A percentile compares a stretch with the other conserved stretches of the same genome.
Evolutionary conservation across 2,329 filamentous ascomycete species (phyloP).

Genomic region (Whalleya microplaca): DNA sequence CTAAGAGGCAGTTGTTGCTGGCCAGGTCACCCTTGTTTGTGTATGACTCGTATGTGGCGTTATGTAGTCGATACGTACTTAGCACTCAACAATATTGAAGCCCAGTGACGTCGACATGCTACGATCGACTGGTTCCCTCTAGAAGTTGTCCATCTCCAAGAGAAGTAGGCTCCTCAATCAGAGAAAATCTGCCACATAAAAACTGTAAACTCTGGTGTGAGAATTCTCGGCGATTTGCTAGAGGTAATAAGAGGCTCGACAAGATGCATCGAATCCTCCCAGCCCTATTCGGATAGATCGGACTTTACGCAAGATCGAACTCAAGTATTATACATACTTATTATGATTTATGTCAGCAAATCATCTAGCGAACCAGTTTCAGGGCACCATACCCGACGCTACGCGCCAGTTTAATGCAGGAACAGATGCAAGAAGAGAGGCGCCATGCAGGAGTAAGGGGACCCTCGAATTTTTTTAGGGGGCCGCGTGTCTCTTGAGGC

Average conservation of each 20-base stretch:
- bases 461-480: slow-evolving; percentile 6
- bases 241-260: background rate
- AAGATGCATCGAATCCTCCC: background rate
- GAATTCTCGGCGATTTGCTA: background rate
- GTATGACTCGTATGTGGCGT: background rate
- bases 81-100: background rate
- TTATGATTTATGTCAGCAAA: background rate
- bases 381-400: background rate
- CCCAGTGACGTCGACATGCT: background rate
- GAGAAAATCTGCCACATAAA: no score
- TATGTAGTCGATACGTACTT: background rate
- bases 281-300: background rate
- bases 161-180: no score
- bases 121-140: no score
- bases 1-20: background rate
- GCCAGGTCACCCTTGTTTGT: no score
- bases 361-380: slow-evolving; percentile 5
- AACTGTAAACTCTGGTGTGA: background rate
- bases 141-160: no score
- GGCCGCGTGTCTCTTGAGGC: background rate
- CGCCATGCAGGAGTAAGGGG: slow-evolving; percentile 23
- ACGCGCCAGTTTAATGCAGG: slow-evolving; percentile 19
- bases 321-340: background rate
- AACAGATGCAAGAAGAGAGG: slow-evolving; percentile 11
- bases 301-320: background rate